Percentiles rank a stretch among this genome's conserved stretches.
phyloP scores from a whole-genome alignment of 225 moss, liverwort and hornwort genomes.

The Ulota crispa region DNA sequence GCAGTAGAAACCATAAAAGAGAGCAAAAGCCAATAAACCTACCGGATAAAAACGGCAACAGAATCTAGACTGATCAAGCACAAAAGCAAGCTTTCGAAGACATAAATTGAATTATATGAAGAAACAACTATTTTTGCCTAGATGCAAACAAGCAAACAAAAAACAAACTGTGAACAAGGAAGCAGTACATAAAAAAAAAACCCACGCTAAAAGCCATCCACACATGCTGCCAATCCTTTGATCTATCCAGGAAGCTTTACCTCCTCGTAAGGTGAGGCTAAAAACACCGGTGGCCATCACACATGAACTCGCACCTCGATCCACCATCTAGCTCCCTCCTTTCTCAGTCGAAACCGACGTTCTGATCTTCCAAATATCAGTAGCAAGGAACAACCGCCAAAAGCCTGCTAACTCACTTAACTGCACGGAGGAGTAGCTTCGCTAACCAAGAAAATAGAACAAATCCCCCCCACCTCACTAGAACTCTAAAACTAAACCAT shows the following conservation, averaged over 20 bases:
- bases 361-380: constrained; percentile 38
- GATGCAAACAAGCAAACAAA: background rate
- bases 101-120: background rate
- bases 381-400: constrained; percentile 14
- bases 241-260: constrained; percentile 21
- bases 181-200: background rate
- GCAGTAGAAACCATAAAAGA: background rate
- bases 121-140: background rate
- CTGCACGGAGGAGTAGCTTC: background rate
- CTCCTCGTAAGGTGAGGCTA: constrained; percentile 25
- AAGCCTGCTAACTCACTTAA: background rate
- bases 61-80: background rate
- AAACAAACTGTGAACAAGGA: background rate
- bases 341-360: constrained; percentile 14
- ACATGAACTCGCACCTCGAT: constrained; percentile 21
- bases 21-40: background rate
- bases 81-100: background rate
- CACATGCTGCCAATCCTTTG: background rate
- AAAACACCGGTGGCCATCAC: constrained; percentile 4
- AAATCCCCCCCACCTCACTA: background rate
- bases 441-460: constrained; percentile 9
- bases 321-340: constrained; percentile 35
- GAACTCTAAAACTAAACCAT: background rate
- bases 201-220: background rate
- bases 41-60: background rate